Base-by-base conservation (phyloP, 257 asterid species). In the Marsdenia floribunda region DNA sequence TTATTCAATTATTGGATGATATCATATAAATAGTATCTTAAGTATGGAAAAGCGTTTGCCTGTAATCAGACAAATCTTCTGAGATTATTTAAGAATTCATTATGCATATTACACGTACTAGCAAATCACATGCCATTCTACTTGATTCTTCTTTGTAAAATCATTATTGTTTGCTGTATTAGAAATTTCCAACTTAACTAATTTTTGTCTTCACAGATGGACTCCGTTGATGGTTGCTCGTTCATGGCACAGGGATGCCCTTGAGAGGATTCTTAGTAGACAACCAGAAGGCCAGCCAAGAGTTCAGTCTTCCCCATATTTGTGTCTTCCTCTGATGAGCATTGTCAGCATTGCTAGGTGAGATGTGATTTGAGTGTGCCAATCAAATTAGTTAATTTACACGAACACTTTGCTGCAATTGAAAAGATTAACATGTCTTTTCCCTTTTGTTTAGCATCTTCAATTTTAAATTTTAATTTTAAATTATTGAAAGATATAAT, bases 311-410 rank as follows among this genome's bases (percentile, higher is more conserved):
- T 89, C 97, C 18, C 92, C 90, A 52, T 90, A 79, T 72, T 35
- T 92, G 9, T 86, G 96, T 78, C 96, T 92, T 75, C 97, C 97
- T 76, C 93, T 92, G 61, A 86, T 81, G 95, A 92, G 96, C 84
- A 85, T 90, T 60, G 88, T 90, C 55, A 85, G 84, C 73, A 88
- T 92, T 81, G 94, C 96, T 52, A 86, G 97, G 97, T 92, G 83
- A 80, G 86, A 71, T 11, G 53, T 16, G 58, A 55, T 76, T 65
- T 14, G 22, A 52, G 42, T 71, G 53, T 38, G 53, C 44, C 68
- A 67, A 57, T 70, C 68, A 44, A 46, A 60, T 59, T 72, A n/a
- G 18, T 15, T 58, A 44, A 73, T 44, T 58, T 59, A 73, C 7
- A 15, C 22, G 0, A 22, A 70, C 66, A 22, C 22, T 33, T 7